Evolutionary conservation across 192 early-diverging fungal genomes (phyloP), one percentile per base, ranked within the genome.

Genomic region (Tieghemiomyces parasiticus): DNA sequence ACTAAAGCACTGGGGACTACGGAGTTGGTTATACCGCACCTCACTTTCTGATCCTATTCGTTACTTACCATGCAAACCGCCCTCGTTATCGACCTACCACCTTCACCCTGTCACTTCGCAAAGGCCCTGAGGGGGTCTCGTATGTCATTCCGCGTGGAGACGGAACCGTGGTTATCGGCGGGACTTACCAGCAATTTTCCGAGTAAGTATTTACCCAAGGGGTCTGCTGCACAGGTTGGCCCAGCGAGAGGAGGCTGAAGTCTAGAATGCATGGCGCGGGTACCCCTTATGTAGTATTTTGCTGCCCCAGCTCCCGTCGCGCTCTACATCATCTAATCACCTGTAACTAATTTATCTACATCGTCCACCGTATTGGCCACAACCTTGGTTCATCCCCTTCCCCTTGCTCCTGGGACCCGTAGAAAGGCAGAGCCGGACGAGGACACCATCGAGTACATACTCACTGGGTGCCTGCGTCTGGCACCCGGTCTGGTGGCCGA

Each of bases 121-220:
- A n/a, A 67, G 30, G 35, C 33, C 30, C 30, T n/a, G 63, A 74
- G 28, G 20, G 54, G 31, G 67, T 80, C 45, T 78, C 82, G 42
- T 93, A 93, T 68, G 78, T 92, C n/a, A 93, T 93, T 58, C 91
- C 89, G 3, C 75, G 89, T 16, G 74, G 76, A 16, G 78, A 87
- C 62, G 88, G 86, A 13, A 76, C 77, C 35, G 87, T 90, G 32
- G 70, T 90, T 38, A 61, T 92, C 0, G 91, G 89, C 28, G 86
- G 87, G 9, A 87, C 88, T 2, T 76, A 78, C 29, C 64, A 78
- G 30, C 64, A 66, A 0, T 55, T 71, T 59, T 61, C 70, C 46
- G 67, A 65, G 78, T 80, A 76, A 71, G 66, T 29, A 30, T 31
- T 24, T 14, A 6, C 32, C 32, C 8, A 10, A 52, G n/a, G n/a